Percentiles rank a stretch among this genome's conserved stretches.
Conservation (phyloP, 176 grass and related monocot genomes). For the Guadua angustifolia region DNA sequence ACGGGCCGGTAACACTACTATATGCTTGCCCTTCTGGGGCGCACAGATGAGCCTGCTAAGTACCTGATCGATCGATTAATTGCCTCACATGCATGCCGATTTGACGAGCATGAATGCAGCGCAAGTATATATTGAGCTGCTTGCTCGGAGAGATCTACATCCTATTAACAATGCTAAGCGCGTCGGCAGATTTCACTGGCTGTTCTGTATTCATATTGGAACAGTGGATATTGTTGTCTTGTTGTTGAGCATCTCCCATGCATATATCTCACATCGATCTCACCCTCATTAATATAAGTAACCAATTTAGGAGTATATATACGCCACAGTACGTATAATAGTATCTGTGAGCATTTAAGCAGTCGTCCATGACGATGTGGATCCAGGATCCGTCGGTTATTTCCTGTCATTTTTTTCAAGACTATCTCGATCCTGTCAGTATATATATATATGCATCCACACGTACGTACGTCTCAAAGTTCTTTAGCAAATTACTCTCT, state of each 20-base stretch:
- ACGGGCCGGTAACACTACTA: neutral
- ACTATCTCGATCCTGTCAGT: too few relatives aligned
- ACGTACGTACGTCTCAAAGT: too few relatives aligned
- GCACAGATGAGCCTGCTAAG: neutral
- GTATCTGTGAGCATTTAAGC: neutral
- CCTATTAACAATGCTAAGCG: neutral
- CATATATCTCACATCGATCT: neutral
- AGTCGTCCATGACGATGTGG: neutral
- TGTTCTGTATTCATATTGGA: neutral
- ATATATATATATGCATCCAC: too few relatives aligned
- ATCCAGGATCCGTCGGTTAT: neutral
- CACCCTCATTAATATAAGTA: constrained; percentile 7
- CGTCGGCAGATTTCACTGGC: constrained; percentile 12
- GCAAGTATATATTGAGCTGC: neutral
- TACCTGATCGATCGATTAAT: constrained; percentile 8
- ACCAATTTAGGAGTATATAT: neutral
- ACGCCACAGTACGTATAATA: neutral
- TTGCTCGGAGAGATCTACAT: neutral
- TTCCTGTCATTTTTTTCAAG: too few relatives aligned
- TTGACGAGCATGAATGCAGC: constrained; percentile 10
- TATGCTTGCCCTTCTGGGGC: neutral
- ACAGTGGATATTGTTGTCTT: constrained; percentile 1
- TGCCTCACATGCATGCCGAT: constrained; percentile 40
- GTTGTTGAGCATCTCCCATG: constrained; percentile 18
- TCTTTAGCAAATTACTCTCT: too few relatives aligned